Base-by-base conservation (phyloP, 495 filamentous ascomycete species). In the Penicillium macrosclerotiorum region DNA sequence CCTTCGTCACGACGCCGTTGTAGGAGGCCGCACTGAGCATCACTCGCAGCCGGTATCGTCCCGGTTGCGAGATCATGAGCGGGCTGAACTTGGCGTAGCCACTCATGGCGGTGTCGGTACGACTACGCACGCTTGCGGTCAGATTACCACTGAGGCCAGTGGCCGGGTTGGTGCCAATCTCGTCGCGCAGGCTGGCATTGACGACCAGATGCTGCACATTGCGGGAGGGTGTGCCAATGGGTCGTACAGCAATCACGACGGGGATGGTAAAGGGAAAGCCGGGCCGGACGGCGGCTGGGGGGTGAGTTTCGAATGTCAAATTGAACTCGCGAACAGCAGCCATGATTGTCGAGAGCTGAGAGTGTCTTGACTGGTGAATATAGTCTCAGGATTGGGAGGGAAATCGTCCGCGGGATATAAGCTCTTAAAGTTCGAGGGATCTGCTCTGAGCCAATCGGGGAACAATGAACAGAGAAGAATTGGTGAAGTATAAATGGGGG, bases 101-200 rank as follows among this genome's bases (percentile, higher is more conserved):
- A 37, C 60, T 69, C 19, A 51, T 66, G n/a, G 65, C 50, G 22
- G 59, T 65, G 5, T 64, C 65, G 30, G 36, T 47, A 23, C 60
- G 58, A 22, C 62, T 68, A 49, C 65, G 62, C 14, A 70, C 63
- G 13, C 64, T 72, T 6, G 66, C 63, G 4, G 69, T 67, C 19
- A 67, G 53, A 34, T 23, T 59, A 6, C 69, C 69, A 6, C 55
- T 47, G 17, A 70, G 46, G 2, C 60, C 63, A n/a, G 39, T 6
- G 1, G 52, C 49, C 17, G 59, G 29, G n/a, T 37, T 51, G 3
- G 53, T 54, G 8, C 67, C 59, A 26, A 57, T 24, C 52, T 70
- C 69, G 22, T 66, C 51, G 20, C 63, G 56, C 5, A 72, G 51
- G 0, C 57, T 63, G 38, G 54, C 59, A 35, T 57, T 59, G 13